Base-by-base conservation (phyloP, 192 early-diverging fungal genomes). In the Backusella tarrabulga region DNA sequence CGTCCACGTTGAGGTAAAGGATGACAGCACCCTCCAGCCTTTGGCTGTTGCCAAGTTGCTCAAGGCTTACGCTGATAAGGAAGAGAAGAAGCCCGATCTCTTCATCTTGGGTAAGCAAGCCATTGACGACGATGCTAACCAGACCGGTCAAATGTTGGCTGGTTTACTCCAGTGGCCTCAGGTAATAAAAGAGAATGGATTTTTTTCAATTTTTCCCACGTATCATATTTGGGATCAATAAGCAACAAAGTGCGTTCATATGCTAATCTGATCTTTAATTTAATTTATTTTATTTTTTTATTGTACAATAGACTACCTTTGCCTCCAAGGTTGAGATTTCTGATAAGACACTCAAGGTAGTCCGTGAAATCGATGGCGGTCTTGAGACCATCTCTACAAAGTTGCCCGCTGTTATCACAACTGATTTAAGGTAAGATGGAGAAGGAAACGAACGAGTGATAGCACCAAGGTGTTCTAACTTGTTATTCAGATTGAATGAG, bases 61-160 rank as follows among this genome's bases (percentile, higher is more conserved):
- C 85, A 93, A 91, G 89, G 96, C 95, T 69, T 85, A 96, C 36
- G 88, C 92, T 34, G 92, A 92, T 29, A 93, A 95, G 87, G 93
- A 97, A 83, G 77, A 75, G 34, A 75, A 78, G 52, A 95, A 97
- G 86, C 94, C 97, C 35, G 91, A 97, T 79, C 82, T 98, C 29
- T 94, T 99, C 19, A 94, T 99, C 70, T 85, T 99, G 69, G 98
- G 98, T 68, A 99, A 99, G 88, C 98, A 99, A 88, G 97, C 97
- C 41, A 99, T 99, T 80, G 98, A 98, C 87, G 98, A 99, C 83
- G 98, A 99, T 82, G 85, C 94, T 67, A 94, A 92, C 86, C 98
- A 99, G 85, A 98, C 96, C 15, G 97, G 98, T 7, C 97, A 99
- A 89, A 98, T 99, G 96, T 91, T 99, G 35, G 98, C 96, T 54